Evolutionary conservation across 371 early-diverging fungal genomes (phyloP), one percentile per base, ranked within the genome.

Genomic region (Syncephalastrum sp.): DNA sequence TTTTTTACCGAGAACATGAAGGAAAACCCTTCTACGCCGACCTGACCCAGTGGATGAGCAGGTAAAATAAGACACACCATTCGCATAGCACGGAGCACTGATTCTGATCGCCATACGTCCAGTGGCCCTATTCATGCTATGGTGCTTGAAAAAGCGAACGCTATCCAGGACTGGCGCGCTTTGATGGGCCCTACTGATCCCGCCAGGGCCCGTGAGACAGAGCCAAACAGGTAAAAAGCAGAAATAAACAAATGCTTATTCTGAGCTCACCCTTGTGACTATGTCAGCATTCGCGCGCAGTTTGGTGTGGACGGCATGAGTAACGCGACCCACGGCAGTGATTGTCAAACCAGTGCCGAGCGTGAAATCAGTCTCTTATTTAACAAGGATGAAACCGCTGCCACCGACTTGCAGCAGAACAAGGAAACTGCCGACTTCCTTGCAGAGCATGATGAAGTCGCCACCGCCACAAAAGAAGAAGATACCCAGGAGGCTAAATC

Each of bases 301-400:
- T 87, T 75, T 66, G 94, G 94, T 13, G 77, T 74, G 21, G 84
- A 83, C 59, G 67, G 72, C 5, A 70, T 77, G 17, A 77, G 75
- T 45, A 92, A 92, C 70, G 91, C 87, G 33, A 78, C 82, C 0
- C 89, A 92, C 66, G 91, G 89, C 23, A 87, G 91, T 53, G 86
- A 84, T 60, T 74, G 84, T n/a, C 49, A 71, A 12, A 82, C 73
- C 25, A 68, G 74, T 44, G 93, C 91, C n/a, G 64, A 75, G 53
- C 83, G 85, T 14, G 91, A 91, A 63, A 82, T 91, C 50, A 67
- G 72, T 3, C 64, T 86, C 27, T 65, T 90, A 55, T 90, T 90
- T 72, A 54, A 23, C 27, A 38, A 38, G 25, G 3, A 15, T 17
- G 51, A 51, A 5, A 10, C 42, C 7, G 14, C 47, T 3, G 6